Conservation (phyloP, 768 basidiomycete species). For the Cyclocybe aegerita region DNA sequence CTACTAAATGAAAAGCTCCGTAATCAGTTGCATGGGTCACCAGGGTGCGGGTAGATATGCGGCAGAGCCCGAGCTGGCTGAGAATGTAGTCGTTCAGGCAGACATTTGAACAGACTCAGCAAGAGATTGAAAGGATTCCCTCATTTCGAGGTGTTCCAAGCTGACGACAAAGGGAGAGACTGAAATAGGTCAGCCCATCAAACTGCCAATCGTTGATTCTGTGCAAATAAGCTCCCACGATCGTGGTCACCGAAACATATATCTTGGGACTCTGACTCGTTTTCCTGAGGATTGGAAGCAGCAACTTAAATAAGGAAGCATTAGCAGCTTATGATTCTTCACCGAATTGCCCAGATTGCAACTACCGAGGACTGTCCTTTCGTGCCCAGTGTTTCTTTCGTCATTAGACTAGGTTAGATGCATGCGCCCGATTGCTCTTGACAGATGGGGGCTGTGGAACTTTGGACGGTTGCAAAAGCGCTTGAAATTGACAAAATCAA, state of each 20-base stretch:
- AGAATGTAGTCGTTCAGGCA: not conserved
- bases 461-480: too few species aligned
- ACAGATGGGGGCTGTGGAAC: too few species aligned
- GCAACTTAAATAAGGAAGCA: not conserved
- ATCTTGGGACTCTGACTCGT: not conserved
- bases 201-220: slow-evolving; percentile 5
- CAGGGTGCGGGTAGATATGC: slow-evolving; percentile 7
- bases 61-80: slow-evolving; percentile 16
- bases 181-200: slow-evolving; percentile 17
- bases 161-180: slow-evolving; percentile 27
- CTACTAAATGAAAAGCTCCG: slow-evolving; percentile 9
- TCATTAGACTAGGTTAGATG: too few species aligned
- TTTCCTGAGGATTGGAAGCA: slow-evolving; percentile 1
- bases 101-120: not conserved
- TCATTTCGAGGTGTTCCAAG: slow-evolving; percentile 21
- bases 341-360: slow-evolving; percentile 12
- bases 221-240: slow-evolving; percentile 8
- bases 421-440: too few species aligned
- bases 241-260: slow-evolving; percentile 1
- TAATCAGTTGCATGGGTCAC: slow-evolving; percentile 1
- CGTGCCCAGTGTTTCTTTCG: too few species aligned
- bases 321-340: slow-evolving; percentile 1
- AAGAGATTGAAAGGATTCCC: not conserved
- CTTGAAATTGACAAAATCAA: too few species aligned
- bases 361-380: slow-evolving; percentile 2